Conservation (phyloP, 306 rosid species). For the Quercus wislizeni region DNA sequence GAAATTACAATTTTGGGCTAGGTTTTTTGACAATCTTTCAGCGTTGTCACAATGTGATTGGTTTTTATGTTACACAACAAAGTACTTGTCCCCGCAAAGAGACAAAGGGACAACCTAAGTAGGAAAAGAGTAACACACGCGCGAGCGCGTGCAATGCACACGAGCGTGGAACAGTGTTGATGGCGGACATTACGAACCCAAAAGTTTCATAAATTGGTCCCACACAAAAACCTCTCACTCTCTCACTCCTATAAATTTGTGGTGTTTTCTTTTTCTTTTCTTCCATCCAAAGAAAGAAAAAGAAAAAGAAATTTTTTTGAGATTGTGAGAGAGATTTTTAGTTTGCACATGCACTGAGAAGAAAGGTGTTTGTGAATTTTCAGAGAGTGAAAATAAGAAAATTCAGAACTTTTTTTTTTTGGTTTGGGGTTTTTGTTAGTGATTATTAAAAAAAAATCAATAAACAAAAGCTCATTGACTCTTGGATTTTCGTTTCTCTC, state of each 20-base stretch:
- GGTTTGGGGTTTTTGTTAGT: background rate
- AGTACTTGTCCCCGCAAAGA: background rate
- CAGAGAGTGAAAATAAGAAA: background rate
- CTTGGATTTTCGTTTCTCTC: background rate
- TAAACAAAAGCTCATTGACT: constrained; percentile 28
- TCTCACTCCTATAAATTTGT: background rate
- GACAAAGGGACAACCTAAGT: background rate
- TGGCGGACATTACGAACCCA: constrained; percentile 34
- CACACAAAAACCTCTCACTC: background rate
- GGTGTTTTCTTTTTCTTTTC: background rate
- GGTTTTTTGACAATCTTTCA: too few species aligned
- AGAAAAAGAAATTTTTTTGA: constrained; percentile 4
- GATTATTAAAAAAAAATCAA: background rate
- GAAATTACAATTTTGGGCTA: too few species aligned
- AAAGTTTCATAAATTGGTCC: constrained; percentile 37
- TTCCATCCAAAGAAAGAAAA: background rate
- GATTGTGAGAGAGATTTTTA: background rate
- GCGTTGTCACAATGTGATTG: background rate
- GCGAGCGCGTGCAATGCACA: background rate
- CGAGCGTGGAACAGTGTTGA: constrained; percentile 24
- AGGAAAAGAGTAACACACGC: background rate
- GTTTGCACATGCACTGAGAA: too few species aligned
- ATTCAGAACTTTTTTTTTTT: too few species aligned
- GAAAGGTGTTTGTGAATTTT: too few species aligned
- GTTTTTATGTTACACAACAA: background rate